phyloP scores from a whole-genome alignment of 768 basidiomycete species.

The Dacryopinax spathularia region DNA sequence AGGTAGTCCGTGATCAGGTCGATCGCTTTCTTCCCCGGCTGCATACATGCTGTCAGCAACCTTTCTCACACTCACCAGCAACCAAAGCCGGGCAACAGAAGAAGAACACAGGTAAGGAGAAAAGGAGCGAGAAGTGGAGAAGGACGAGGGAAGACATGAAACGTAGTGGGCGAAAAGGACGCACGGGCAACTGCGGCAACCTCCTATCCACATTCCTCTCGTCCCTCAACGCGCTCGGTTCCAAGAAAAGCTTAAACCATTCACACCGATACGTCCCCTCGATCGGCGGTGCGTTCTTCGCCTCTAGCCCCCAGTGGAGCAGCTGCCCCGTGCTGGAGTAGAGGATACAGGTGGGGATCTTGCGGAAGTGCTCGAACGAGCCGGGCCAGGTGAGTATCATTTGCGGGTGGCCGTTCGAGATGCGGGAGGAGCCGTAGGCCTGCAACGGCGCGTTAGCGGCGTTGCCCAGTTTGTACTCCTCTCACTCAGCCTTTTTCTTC shows the following conservation, averaged over 20 bases:
- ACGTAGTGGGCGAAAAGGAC: slow-evolving; percentile 22
- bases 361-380: slow-evolving; percentile 72
- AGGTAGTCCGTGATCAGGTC: slow-evolving; percentile 78
- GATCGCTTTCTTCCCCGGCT: slow-evolving; percentile 62
- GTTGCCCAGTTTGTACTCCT: too few relatives aligned
- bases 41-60: not conserved
- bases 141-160: too few relatives aligned
- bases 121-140: too few relatives aligned
- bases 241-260: slow-evolving; percentile 77
- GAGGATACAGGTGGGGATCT: slow-evolving; percentile 72
- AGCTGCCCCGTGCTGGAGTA: slow-evolving; percentile 64
- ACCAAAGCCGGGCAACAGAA: not conserved
- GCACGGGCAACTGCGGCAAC: slow-evolving; percentile 61
- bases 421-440: slow-evolving; percentile 79
- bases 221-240: slow-evolving; percentile 66
- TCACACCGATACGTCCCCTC: slow-evolving; percentile 47
- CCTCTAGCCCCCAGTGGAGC: slow-evolving; percentile 74
- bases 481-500: too few relatives aligned
- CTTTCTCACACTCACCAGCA: too few relatives aligned
- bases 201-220: slow-evolving; percentile 58
- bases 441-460: too few relatives aligned
- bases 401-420: slow-evolving; percentile 62
- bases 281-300: slow-evolving; percentile 62
- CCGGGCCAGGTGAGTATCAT: slow-evolving; percentile 81
- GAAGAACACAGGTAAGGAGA: too few relatives aligned